Evolutionary conservation across 2,329 filamentous ascomycete species (phyloP), one percentile per base, ranked within the genome.

Genomic region (Nemania sp.): DNA sequence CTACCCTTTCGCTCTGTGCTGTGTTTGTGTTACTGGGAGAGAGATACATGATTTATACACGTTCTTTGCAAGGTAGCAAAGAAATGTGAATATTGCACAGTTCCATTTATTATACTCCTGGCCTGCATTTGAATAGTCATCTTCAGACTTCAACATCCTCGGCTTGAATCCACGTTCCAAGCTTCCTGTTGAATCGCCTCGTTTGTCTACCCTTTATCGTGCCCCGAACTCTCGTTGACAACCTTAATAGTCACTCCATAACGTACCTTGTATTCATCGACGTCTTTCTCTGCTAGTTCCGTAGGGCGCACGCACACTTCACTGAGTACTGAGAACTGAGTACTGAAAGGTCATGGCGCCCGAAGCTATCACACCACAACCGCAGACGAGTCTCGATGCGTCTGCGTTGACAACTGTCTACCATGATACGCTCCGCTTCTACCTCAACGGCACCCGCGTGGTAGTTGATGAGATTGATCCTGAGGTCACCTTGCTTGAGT

Each of bases 381-480:
- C 74, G 62, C 76, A 79, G 39, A 62, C 68, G 2, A 64, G 66
- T 21, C 69, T 73, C 5, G 60, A 73, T 20, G 65, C 75, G 15
- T 73, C 81, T 45, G 78, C 85, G 17, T 77, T 97, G 52, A 95
- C 91, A 1, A 87, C 88, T 54, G 77, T 83, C 48, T 98, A 91
- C 76, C 90, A 97, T 71, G 92, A 97, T 75, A 94, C 91, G 1
- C 81, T 98, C 60, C 85, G 89, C 17, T 98, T 98, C 80, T 98
- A 92, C 74, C 86, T 99, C 53, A 99, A 99, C 74, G 95, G 95
- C 64, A 97, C 94, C 2, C 91, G 88, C 66, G 90, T 98, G 15
- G 85, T 89, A 1, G 80, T 99, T 15, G 93, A 97, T 67, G 85
- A 91, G 12, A 87, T 95, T 54, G 93, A 98, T 71, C 95, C 95